A percentile compares a stretch with the other conserved stretches of the same genome.
These are phyloP conservation scores for Neocallimastix lanati DNA, from an alignment of 192 early-diverging fungal genomes.

Conservation along the genomic window DNA sequence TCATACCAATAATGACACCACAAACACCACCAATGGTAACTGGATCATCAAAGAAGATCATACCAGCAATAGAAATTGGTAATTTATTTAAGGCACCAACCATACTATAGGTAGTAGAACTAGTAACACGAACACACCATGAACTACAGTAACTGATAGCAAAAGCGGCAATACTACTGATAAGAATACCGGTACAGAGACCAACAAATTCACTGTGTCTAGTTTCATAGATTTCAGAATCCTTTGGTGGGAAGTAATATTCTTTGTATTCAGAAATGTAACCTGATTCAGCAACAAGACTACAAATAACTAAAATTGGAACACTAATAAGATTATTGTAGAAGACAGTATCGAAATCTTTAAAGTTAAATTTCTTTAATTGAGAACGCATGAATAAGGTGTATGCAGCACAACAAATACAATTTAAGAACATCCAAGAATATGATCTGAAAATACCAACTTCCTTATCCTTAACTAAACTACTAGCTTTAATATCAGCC, in stretches of 20 bases:
- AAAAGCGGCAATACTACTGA: conserved; percentile 7
- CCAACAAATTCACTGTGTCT: conserved; percentile 13
- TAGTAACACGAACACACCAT: conserved; percentile 63
- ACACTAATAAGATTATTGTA: conserved; percentile 88
- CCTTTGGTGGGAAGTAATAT: conserved; percentile 2
- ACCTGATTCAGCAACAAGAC: conserved; percentile 3
- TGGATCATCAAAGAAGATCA: conserved; percentile 83
- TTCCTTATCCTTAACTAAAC: conserved; percentile 9
- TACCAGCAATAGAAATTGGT: conserved; percentile 84
- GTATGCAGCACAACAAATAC: conserved; percentile 70
- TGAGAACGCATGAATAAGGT: conserved; percentile 78
- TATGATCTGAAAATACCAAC: conserved; percentile 29
- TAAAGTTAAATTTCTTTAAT: conserved; percentile 77
- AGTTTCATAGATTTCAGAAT: conserved; percentile 2
- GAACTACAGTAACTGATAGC: conserved; percentile 23
- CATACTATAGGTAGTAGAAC: conserved; percentile 82
- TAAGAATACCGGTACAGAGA: conserved; percentile 4
- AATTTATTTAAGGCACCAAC: conserved; percentile 96
- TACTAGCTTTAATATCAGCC: conserved; percentile 17
- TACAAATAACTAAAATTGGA: conserved; percentile 30
- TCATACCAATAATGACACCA: conserved; percentile 64
- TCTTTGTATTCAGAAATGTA: not conserved
- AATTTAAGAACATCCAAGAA: conserved; percentile 85
- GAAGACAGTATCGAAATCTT: conserved; percentile 95
- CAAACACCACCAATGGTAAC: conserved; percentile 62